phyloP scores from a whole-genome alignment of 352 stramenopile genomes.

The Globisporangium lucens region DNA sequence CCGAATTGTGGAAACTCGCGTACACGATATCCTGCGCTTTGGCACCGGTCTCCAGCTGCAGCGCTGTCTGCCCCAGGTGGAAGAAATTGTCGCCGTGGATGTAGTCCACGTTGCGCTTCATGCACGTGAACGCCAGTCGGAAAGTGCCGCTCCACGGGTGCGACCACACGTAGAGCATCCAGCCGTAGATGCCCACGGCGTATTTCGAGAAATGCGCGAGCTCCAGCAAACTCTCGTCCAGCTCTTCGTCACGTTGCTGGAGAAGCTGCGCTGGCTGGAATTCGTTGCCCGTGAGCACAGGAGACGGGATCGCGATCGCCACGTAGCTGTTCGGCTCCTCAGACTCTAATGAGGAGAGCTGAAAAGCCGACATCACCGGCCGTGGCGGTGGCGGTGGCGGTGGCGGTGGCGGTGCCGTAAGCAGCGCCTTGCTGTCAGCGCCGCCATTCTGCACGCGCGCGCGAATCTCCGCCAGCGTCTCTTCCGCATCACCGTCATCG shows the following conservation, averaged over 20 bases:
- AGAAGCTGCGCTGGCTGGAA: slow-evolving; percentile 21
- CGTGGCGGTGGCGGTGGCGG: slow-evolving; percentile 10
- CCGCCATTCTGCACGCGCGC: slow-evolving; percentile 28
- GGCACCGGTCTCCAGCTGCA: slow-evolving; percentile 76
- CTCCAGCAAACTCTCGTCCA: slow-evolving; percentile 50
- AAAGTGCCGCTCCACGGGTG: slow-evolving; percentile 82
- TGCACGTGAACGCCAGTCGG: slow-evolving; percentile 68
- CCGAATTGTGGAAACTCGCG: slow-evolving; percentile 73
- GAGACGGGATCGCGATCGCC: slow-evolving; percentile 47
- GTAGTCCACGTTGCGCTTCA: slow-evolving; percentile 54
- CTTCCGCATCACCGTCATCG: slow-evolving; percentile 33
- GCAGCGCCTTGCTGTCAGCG: slow-evolving; percentile 1
- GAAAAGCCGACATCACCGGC: slow-evolving; percentile 14
- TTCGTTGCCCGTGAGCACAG: slow-evolving; percentile 1
- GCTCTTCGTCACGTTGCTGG: slow-evolving; percentile 40
- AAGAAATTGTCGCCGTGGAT: slow-evolving; percentile 88
- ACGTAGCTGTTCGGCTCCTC: slow-evolving; percentile 33
- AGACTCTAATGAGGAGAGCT: slow-evolving; percentile 24
- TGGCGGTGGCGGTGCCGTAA: not conserved
- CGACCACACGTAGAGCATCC: slow-evolving; percentile 90
- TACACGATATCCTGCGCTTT: slow-evolving; percentile 74
- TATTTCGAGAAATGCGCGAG: slow-evolving; percentile 86
- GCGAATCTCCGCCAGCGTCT: slow-evolving; percentile 52
- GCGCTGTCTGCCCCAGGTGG: slow-evolving; percentile 68
- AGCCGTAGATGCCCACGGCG: slow-evolving; percentile 84